These are phyloP conservation scores for Neurospora sp. DNA, from an alignment of 495 filamentous ascomycete genomes.

Conservation along the genomic window DNA sequence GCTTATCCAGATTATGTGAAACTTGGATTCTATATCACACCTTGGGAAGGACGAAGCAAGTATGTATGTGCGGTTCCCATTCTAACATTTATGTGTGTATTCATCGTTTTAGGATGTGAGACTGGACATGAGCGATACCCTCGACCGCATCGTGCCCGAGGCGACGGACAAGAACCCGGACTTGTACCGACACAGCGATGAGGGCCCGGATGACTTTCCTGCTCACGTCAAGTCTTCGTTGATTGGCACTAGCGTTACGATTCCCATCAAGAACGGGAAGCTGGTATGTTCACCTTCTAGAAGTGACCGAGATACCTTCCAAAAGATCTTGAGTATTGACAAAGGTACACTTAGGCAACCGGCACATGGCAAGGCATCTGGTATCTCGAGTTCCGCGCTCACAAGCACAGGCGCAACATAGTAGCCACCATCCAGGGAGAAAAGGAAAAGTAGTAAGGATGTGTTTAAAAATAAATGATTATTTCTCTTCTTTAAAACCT, in stretches of 20 bases:
- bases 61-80: too few relatives aligned
- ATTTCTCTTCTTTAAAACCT: conserved; percentile 2
- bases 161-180: conserved; percentile 52
- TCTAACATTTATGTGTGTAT: neutral
- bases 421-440: conserved; percentile 94
- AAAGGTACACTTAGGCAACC: conserved; percentile 20
- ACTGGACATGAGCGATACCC: conserved; percentile 83
- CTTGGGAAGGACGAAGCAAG: too few relatives aligned
- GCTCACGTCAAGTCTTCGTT: conserved; percentile 89
- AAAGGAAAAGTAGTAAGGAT: conserved; percentile 34
- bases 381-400: conserved; percentile 82
- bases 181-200: conserved; percentile 66
- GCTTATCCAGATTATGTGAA: too few relatives aligned
- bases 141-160: conserved; percentile 79
- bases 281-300: conserved; percentile 34
- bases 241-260: conserved; percentile 76
- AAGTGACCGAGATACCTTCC: too few relatives aligned
- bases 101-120: conserved; percentile 32
- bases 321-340: neutral
- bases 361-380: conserved; percentile 77
- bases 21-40: too few relatives aligned
- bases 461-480: conserved; percentile 3
- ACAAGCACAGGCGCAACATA: conserved; percentile 65
- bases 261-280: conserved; percentile 80
- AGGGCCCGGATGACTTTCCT: conserved; percentile 22